Base-by-base conservation (phyloP, 192 early-diverging fungal species). In the Kappamyces sp. region DNA sequence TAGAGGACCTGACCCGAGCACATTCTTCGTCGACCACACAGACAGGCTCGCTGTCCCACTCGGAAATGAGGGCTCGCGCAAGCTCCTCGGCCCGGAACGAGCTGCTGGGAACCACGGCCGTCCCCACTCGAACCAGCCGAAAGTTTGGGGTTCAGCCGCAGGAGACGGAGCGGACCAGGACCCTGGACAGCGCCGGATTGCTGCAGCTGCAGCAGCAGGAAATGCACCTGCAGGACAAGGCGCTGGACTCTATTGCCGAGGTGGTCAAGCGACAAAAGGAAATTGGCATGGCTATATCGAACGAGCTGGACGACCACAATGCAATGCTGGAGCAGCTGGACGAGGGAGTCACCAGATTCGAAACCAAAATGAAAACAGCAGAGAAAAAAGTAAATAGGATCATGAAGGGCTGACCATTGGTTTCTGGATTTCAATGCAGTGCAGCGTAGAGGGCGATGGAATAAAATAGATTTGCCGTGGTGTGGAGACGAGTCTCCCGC, bases 231-330 rank as follows among this genome's bases (percentile, higher is more conserved):
- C 95, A 98, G 60, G 95, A 98, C 59, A 63, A 69, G 31, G 77
- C 81, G 53, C 81, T 92, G 3, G 78, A 84, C 5, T 76, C 85
- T n/a, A 81, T 98, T 36, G 81, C 80, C 31, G 59, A 76, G 12
- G 84, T 94, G 30, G 60, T 98, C 53, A 71, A 74, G 42, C 76
- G 93, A 43, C 95, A 98, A 65, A 81, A 84, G 59, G 81, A 94
- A 60, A 80, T 98, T 69, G 92, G 93, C 11, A 47, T 83, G 50
- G 80, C 86, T 11, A 96, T 98, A 53, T 84, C 86, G 15, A 66
- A 91, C 14, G 95, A 98, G 68, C 73, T 98, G 35, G 93, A 96
- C 49, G 67, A 84, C 61, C 95, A 98, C 62, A 98, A 89, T 72
- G 80, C 87, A 62, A 47, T 96, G 60, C 64, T 98, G 61, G 84